phyloP scores from a whole-genome alignment of 23 red algal genomes.

The Chondrus crispus region DNA sequence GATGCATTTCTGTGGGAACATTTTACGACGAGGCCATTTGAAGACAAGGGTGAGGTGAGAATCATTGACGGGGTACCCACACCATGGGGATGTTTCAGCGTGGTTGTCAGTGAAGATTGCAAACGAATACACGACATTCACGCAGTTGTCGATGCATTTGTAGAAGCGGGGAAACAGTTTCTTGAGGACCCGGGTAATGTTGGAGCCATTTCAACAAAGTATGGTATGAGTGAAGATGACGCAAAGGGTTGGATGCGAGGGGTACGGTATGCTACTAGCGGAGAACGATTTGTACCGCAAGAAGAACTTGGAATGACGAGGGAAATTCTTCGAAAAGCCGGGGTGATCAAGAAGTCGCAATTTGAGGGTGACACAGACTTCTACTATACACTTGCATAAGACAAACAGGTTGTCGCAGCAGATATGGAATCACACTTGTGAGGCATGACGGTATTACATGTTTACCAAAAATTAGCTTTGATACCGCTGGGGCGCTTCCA shows the following conservation, averaged over 20 bases:
- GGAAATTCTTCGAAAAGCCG: constrained; percentile 26
- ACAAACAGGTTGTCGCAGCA: no score
- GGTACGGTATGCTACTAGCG: constrained; percentile 36
- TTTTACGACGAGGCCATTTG: constrained; percentile 77
- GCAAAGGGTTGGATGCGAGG: constrained; percentile 16
- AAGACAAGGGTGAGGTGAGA: constrained; percentile 29
- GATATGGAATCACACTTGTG: no score
- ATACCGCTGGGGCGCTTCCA: constrained; percentile 81
- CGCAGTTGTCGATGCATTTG: constrained; percentile 5
- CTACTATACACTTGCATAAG: no score
- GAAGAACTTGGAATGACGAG: constrained; percentile 16
- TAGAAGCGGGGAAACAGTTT: constrained; percentile 30
- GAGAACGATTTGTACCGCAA: background rate
- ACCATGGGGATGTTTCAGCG: constrained; percentile 67
- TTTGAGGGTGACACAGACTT: background rate
- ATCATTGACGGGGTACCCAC: constrained; percentile 64
- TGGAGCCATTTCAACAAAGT: constrained; percentile 7
- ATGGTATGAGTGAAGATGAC: constrained; percentile 15
- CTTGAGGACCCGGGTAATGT: background rate
- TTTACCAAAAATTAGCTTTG: constrained; percentile 93
- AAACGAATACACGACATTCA: background rate
- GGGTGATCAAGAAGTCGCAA: constrained; percentile 19
- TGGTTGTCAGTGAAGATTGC: constrained; percentile 21
- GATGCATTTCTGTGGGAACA: constrained; percentile 83
- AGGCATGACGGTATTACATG: background rate